A percentile compares a stretch with the other conserved stretches of the same genome.
Conservation (phyloP, 2,329 filamentous ascomycete species). For the Botrytis fabae region DNA sequence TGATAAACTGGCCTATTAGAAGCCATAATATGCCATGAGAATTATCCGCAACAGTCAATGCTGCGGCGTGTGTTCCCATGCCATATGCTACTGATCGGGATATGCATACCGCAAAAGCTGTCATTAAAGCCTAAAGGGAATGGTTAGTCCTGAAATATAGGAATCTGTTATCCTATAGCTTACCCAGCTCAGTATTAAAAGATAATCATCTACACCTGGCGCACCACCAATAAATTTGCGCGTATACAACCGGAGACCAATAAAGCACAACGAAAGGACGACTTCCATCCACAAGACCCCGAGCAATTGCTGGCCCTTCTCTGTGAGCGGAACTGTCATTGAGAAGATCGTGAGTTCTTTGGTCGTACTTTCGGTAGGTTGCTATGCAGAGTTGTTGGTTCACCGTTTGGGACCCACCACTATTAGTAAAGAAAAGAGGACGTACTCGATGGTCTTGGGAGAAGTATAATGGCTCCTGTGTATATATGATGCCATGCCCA, state of each 20-base stretch:
- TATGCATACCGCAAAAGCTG: slow-evolving; percentile 1
- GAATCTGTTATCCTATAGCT: background rate
- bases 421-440: background rate
- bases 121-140: slow-evolving; percentile 1
- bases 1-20: slow-evolving; percentile 15
- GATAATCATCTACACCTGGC: slow-evolving; percentile 6
- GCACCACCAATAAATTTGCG: slow-evolving; percentile 13
- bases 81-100: slow-evolving; percentile 2
- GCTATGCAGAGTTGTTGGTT: background rate
- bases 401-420: background rate
- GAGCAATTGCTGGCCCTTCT: slow-evolving; percentile 11
- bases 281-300: slow-evolving; percentile 17
- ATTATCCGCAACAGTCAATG: background rate
- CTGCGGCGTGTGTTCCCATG: slow-evolving; percentile 11
- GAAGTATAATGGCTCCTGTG: background rate
- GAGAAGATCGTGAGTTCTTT: background rate
- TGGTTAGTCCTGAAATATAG: background rate
- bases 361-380: background rate
- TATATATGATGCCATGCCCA: background rate
- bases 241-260: slow-evolving; percentile 13
- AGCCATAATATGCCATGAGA: slow-evolving; percentile 16
- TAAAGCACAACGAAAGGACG: slow-evolving; percentile 11
- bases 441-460: background rate
- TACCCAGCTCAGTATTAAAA: slow-evolving; percentile 17
- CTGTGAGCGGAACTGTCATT: slow-evolving; percentile 14